Conservation (phyloP, 176 grass and related monocot genomes). For the Rhynchospora breviuscula region DNA sequence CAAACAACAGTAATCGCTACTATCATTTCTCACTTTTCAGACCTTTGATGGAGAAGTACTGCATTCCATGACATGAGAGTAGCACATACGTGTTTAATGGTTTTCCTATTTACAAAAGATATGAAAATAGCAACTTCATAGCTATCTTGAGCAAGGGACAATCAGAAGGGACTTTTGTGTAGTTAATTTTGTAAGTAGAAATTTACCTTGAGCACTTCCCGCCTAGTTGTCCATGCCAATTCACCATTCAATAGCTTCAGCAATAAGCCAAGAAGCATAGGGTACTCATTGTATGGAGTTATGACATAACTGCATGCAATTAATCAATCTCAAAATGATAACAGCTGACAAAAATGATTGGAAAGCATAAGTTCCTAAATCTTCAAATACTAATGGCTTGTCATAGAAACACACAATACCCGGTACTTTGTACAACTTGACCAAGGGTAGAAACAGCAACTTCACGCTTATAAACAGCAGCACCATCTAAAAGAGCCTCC, state of each 20-base stretch:
- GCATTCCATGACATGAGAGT: no score
- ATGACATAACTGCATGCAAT: slow-evolving; percentile 70
- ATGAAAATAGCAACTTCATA: not conserved
- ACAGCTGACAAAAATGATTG: slow-evolving; percentile 18
- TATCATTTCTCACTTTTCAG: no score
- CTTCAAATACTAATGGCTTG: not conserved
- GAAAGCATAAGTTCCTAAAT: not conserved
- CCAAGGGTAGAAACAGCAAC: slow-evolving; percentile 97
- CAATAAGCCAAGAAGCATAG: slow-evolving; percentile 85
- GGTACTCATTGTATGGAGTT: slow-evolving; percentile 93
- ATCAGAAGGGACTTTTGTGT: not conserved
- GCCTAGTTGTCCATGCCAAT: slow-evolving; percentile 93
- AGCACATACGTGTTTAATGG: no score
- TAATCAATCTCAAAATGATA: slow-evolving; percentile 30
- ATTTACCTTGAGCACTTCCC: slow-evolving; percentile 91
- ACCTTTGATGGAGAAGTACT: no score
- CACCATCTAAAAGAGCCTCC: slow-evolving; percentile 91
- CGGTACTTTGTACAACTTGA: slow-evolving; percentile 99
- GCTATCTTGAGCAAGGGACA: not conserved
- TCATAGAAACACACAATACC: slow-evolving; percentile 45
- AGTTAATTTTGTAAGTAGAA: slow-evolving; percentile 10
- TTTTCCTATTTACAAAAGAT: not conserved
- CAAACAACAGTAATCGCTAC: no score
- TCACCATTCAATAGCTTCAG: slow-evolving; percentile 96
- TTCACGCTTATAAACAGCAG: slow-evolving; percentile 80